A percentile compares a stretch with the other conserved stretches of the same genome.
phyloP scores from a whole-genome alignment of 2,329 filamentous ascomycete genomes.

The Pseudopithomyces chartarum region DNA sequence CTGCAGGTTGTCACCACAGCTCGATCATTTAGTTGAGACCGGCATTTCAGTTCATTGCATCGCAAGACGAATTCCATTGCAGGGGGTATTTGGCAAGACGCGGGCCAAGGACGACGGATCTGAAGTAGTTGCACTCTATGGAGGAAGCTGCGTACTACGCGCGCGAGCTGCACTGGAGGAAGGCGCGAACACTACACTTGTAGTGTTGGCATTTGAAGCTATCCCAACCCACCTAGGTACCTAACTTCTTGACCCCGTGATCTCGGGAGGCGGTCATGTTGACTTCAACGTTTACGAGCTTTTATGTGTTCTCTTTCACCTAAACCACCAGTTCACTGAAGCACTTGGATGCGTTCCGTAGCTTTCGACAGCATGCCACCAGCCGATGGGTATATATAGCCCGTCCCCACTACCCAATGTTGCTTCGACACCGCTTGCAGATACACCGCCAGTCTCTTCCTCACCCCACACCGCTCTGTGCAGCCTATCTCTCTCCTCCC shows the following conservation, averaged over 20 bases:
- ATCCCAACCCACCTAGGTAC: too few species aligned
- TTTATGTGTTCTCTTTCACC: conserved; percentile 50
- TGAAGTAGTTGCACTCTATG: neutral
- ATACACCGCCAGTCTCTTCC: conserved; percentile 13
- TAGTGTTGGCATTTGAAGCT: too few species aligned
- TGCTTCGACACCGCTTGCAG: conserved; percentile 38
- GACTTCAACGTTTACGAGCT: too few species aligned
- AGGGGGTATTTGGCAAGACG: neutral
- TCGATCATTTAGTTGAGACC: conserved; percentile 67
- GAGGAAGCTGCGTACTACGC: neutral
- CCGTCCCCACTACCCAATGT: conserved; percentile 68
- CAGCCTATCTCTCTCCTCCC: conserved; percentile 68
- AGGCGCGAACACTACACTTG: neutral
- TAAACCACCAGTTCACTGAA: conserved; percentile 81
- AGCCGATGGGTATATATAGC: conserved; percentile 79
- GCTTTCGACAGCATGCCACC: conserved; percentile 86
- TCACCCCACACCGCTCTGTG: conserved; percentile 72
- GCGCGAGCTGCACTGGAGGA: neutral
- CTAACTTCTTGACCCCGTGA: too few species aligned
- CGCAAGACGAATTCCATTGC: conserved; percentile 74
- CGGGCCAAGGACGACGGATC: neutral
- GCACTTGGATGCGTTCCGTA: conserved; percentile 61
- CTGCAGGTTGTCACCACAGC: conserved; percentile 91
- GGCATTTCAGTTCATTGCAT: conserved; percentile 82
- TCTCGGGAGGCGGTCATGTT: too few species aligned